Evolutionary conservation across 768 basidiomycete species (phyloP).

Genomic region (Boletus subcaerulescens): DNA sequence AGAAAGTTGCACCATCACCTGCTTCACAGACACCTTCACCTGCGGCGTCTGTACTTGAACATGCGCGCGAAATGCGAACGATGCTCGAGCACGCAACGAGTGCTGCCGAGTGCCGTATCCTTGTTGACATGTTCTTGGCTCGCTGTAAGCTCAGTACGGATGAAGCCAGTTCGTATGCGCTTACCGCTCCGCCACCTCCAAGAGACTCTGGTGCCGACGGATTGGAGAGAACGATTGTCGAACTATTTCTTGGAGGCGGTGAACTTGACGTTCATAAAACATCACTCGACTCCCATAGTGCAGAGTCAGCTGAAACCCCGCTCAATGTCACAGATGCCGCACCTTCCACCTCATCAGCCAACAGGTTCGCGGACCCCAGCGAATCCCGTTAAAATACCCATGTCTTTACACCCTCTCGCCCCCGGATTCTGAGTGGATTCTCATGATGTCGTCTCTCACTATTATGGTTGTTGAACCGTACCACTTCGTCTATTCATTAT

Average conservation of each 20-base stretch:
- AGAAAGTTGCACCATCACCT: conserved; percentile 12
- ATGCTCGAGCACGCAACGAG: conserved; percentile 66
- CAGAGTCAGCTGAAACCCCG: conserved; percentile 1
- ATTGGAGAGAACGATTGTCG: conserved; percentile 52
- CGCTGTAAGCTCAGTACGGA: conserved; percentile 48
- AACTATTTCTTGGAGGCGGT: conserved; percentile 37
- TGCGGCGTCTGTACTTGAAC: conserved; percentile 35
- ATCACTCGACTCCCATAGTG: not conserved
- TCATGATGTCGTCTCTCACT: conserved; percentile 1
- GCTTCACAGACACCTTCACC: conserved; percentile 16
- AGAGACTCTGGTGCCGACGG: conserved; percentile 25
- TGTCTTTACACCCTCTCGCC: not conserved
- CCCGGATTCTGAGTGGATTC: conserved; percentile 8
- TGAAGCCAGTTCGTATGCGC: conserved; percentile 26
- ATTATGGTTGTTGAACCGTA: conserved; percentile 10
- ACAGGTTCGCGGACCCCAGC: not conserved
- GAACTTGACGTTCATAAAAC: conserved; percentile 1
- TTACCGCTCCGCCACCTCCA: conserved; percentile 35
- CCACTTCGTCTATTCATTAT: conserved; percentile 15
- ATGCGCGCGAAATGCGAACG: conserved; percentile 65
- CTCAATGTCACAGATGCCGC: not conserved
- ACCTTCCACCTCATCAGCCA: not conserved
- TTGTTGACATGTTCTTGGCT: conserved; percentile 78
- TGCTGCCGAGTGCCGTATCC: conserved; percentile 80
- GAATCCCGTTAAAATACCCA: conserved; percentile 18